phyloP scores from a whole-genome alignment of 2,329 filamentous ascomycete genomes.

The Fusarium mangiferae region DNA sequence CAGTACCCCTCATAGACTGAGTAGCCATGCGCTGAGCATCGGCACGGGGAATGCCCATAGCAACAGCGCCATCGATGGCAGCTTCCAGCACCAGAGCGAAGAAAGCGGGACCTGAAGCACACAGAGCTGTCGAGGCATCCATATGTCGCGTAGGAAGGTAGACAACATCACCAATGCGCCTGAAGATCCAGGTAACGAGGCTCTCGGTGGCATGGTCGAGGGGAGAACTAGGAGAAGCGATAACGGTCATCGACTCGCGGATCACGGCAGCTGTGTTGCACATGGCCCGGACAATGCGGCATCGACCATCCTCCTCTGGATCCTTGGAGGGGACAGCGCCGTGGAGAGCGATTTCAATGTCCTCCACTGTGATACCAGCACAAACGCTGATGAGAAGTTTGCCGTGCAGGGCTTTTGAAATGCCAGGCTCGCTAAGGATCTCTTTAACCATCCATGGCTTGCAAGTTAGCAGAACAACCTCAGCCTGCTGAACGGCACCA shows the following conservation, averaged over 20 bases:
- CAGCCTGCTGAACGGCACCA: conserved; percentile 70
- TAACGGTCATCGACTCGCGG: conserved; percentile 84
- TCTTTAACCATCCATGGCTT: conserved; percentile 80
- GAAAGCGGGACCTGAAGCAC: conserved; percentile 80
- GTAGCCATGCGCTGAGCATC: conserved; percentile 82
- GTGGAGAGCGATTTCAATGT: conserved; percentile 74
- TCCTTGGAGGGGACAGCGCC: conserved; percentile 60
- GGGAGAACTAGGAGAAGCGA: conserved; percentile 70
- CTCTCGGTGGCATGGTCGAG: conserved; percentile 62
- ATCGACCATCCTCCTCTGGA: conserved; percentile 59
- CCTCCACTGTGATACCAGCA: conserved; percentile 76
- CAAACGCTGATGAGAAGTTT: conserved; percentile 87
- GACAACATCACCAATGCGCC: conserved; percentile 75
- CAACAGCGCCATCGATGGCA: conserved; percentile 79
- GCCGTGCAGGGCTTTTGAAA: conserved; percentile 77
- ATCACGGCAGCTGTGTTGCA: conserved; percentile 86
- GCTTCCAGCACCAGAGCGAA: conserved; percentile 80
- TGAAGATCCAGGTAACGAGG: conserved; percentile 82
- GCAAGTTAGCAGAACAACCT: conserved; percentile 82
- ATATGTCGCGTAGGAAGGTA: conserved; percentile 74
- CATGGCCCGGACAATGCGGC: conserved; percentile 80
- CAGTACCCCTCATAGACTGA: conserved; percentile 80
- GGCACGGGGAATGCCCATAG: conserved; percentile 78
- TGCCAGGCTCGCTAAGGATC: conserved; percentile 73
- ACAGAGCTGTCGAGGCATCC: conserved; percentile 79